These are phyloP conservation scores for Rhynchosporium agropyri DNA, from an alignment of 2,329 filamentous ascomycete species.

Conservation along the genomic window DNA sequence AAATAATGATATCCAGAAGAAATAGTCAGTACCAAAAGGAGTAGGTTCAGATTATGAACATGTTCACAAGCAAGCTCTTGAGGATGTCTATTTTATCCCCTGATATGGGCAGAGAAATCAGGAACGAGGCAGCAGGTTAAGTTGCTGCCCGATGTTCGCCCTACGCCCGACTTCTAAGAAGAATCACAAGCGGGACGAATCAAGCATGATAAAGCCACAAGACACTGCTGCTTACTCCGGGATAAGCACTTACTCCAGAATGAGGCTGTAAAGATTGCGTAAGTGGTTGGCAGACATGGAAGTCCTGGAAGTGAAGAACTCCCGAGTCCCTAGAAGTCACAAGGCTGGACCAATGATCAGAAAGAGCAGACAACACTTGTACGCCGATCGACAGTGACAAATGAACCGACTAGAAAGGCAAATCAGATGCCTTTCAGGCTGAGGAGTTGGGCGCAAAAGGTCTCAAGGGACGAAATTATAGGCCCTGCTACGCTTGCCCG, in stretches of 20 bases:
- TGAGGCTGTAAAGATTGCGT: neutral
- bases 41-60: no score
- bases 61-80: no score
- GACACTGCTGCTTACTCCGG: neutral
- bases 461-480: neutral
- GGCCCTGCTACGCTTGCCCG: neutral
- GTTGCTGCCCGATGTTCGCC: constrained; percentile 1
- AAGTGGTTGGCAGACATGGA: neutral
- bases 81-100: neutral
- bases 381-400: neutral
- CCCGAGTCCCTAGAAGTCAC: neutral
- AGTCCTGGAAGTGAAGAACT: neutral
- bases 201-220: neutral
- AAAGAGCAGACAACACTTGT: neutral
- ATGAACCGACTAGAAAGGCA: neutral
- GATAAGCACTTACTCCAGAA: neutral
- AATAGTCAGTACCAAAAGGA: no score
- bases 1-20: no score
- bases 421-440: neutral
- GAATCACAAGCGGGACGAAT: constrained; percentile 2
- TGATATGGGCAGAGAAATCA: neutral
- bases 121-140: neutral
- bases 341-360: neutral
- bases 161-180: neutral
- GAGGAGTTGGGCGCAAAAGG: neutral